These are phyloP conservation scores for Alternaria panax DNA, from an alignment of 2,329 filamentous ascomycete genomes.

Conservation along the genomic window DNA sequence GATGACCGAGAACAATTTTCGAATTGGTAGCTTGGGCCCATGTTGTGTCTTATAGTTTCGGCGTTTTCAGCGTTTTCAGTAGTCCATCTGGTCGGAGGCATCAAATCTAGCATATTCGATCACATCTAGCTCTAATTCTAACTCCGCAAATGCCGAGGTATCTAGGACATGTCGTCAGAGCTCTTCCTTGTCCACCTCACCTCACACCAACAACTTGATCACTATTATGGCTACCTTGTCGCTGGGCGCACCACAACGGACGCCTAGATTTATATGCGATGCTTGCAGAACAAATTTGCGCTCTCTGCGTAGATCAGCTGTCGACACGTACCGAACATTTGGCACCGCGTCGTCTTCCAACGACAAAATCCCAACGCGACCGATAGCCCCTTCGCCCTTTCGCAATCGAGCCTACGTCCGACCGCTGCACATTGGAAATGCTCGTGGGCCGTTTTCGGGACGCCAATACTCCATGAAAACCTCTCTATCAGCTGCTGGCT, in stretches of 20 bases:
- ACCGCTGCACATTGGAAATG: background rate
- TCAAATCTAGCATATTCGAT: slow-evolving; percentile 1
- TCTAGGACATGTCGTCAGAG: slow-evolving; percentile 15
- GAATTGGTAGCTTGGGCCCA: slow-evolving; percentile 6
- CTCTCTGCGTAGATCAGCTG: slow-evolving; percentile 5
- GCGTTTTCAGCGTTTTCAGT: slow-evolving; percentile 15
- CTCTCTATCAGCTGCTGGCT: slow-evolving; percentile 31
- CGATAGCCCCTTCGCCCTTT: slow-evolving; percentile 37
- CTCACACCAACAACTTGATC: background rate
- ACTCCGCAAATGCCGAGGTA: slow-evolving; percentile 29
- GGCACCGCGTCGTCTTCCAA: slow-evolving; percentile 19
- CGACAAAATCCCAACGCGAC: background rate
- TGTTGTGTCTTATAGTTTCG: slow-evolving; percentile 2
- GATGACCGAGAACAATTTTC: slow-evolving; percentile 10
- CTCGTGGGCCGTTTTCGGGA: background rate
- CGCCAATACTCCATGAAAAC: background rate
- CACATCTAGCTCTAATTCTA: background rate
- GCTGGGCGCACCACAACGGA: background rate
- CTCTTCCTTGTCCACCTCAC: background rate
- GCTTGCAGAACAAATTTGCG: slow-evolving; percentile 24
- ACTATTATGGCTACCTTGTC: slow-evolving; percentile 21
- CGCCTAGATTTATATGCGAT: slow-evolving; percentile 28
- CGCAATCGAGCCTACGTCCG: background rate
- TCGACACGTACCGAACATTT: slow-evolving; percentile 12
- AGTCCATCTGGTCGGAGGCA: background rate